phyloP scores from a whole-genome alignment of 495 filamentous ascomycete genomes.

The Penicillium mononematosum region DNA sequence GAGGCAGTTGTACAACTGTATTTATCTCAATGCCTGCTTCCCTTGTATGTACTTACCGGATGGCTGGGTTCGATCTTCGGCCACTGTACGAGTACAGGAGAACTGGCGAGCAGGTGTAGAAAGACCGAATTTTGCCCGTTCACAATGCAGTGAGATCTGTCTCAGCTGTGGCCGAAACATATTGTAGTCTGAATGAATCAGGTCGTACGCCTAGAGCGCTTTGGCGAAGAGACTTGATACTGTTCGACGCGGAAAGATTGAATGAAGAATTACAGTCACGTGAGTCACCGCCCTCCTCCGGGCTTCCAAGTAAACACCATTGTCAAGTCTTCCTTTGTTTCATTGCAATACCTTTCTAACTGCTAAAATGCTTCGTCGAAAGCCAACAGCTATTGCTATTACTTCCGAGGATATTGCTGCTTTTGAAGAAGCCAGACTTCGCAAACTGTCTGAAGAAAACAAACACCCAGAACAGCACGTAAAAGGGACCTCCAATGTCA shows the following conservation, averaged over 20 bases:
- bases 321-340: not conserved
- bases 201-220: conserved; percentile 9
- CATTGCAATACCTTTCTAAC: not conserved
- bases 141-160: conserved; percentile 20
- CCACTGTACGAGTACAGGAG: conserved; percentile 26
- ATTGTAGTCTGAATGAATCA: conserved; percentile 7
- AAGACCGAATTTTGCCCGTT: conserved; percentile 18
- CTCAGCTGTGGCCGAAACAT: conserved; percentile 37
- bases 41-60: conserved; percentile 27
- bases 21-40: not conserved
- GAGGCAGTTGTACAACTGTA: not conserved
- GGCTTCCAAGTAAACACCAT: not conserved
- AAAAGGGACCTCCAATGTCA: conserved; percentile 22
- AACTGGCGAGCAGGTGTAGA: conserved; percentile 29
- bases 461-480: conserved; percentile 24
- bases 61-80: conserved; percentile 23
- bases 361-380: conserved; percentile 71
- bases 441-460: conserved; percentile 32
- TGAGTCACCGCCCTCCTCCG: conserved; percentile 8
- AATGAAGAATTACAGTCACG: conserved; percentile 17
- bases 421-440: conserved; percentile 63
- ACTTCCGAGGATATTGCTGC: conserved; percentile 74
- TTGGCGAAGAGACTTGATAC: conserved; percentile 9
- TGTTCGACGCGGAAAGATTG: conserved; percentile 18
- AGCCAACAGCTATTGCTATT: conserved; percentile 72